Evolutionary conservation across 2,329 filamentous ascomycete genomes (phyloP).

Genomic region (Fusarium sp.): DNA sequence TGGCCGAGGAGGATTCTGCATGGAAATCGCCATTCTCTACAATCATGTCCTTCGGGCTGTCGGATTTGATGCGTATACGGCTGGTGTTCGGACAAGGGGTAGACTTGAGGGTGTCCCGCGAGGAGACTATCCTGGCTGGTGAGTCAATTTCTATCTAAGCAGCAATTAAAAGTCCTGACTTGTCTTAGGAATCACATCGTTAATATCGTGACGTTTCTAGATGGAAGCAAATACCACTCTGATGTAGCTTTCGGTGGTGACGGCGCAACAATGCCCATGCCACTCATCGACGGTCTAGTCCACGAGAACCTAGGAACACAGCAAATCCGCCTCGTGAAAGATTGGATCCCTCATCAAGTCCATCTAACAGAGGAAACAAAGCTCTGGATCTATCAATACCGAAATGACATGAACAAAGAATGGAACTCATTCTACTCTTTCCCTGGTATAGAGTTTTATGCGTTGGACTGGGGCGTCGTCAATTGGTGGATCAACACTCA

Average conservation of each 20-base stretch:
- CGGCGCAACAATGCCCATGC: constrained; percentile 66
- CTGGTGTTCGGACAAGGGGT: constrained; percentile 62
- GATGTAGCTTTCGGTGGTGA: constrained; percentile 77
- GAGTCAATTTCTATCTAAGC: background rate
- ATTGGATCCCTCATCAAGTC: constrained; percentile 58
- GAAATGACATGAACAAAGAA: constrained; percentile 55
- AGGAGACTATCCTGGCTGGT: constrained; percentile 61
- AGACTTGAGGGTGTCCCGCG: constrained; percentile 52
- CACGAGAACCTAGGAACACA: constrained; percentile 63
- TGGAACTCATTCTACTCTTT: constrained; percentile 76
- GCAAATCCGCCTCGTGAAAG: constrained; percentile 63
- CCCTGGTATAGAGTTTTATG: constrained; percentile 68
- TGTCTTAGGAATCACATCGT: constrained; percentile 65
- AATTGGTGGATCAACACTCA: constrained; percentile 64
- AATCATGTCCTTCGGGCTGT: constrained; percentile 61
- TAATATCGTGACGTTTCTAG: constrained; percentile 67
- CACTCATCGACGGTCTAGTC: constrained; percentile 56
- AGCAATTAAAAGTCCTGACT: background rate
- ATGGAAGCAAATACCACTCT: constrained; percentile 60
- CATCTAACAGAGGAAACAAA: constrained; percentile 50
- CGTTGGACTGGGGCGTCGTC: constrained; percentile 65
- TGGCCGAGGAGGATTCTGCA: constrained; percentile 68
- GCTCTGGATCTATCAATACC: constrained; percentile 73
- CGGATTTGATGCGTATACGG: constrained; percentile 65
- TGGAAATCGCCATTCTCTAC: constrained; percentile 68